Conservation (phyloP, 495 filamentous ascomycete species). For the Penicillium daleae region DNA sequence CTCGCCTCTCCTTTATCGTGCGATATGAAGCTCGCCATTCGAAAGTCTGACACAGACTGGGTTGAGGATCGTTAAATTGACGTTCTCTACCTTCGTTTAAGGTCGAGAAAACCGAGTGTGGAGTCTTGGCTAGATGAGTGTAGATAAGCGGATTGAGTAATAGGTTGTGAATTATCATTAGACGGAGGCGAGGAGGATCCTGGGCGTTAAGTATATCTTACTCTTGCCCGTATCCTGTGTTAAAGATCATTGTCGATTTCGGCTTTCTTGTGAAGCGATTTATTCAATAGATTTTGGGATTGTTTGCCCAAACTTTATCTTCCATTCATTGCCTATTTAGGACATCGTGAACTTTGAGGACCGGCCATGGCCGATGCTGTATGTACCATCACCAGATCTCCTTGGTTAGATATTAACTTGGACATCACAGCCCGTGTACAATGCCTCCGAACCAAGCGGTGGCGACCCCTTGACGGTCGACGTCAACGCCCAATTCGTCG, state of each 20-base stretch:
- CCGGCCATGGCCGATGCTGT: conserved; percentile 15
- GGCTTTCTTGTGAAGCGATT: not conserved
- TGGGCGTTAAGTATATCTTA: conserved; percentile 8
- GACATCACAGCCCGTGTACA: conserved; percentile 39
- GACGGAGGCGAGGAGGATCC: not conserved
- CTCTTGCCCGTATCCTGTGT: not conserved
- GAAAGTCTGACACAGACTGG: not conserved
- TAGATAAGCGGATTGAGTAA: conserved; percentile 18
- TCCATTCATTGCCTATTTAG: not conserved
- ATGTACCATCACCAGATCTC: conserved; percentile 1
- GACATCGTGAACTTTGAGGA: not conserved
- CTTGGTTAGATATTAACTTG: not conserved
- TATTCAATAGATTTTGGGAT: not conserved
- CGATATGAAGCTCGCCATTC: not conserved
- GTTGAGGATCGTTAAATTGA: not conserved
- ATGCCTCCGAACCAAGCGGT: conserved; percentile 48
- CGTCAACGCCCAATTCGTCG: conserved; percentile 55
- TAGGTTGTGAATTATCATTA: not conserved
- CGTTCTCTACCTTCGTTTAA: not conserved
- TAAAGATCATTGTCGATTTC: not conserved
- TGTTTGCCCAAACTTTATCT: not conserved
- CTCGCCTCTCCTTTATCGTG: conserved; percentile 6
- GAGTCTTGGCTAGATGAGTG: conserved; percentile 8
- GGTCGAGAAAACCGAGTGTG: not conserved
- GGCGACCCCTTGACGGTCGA: conserved; percentile 50